phyloP scores from a whole-genome alignment of 179 eudicot species.

The Silene vulgaris region DNA sequence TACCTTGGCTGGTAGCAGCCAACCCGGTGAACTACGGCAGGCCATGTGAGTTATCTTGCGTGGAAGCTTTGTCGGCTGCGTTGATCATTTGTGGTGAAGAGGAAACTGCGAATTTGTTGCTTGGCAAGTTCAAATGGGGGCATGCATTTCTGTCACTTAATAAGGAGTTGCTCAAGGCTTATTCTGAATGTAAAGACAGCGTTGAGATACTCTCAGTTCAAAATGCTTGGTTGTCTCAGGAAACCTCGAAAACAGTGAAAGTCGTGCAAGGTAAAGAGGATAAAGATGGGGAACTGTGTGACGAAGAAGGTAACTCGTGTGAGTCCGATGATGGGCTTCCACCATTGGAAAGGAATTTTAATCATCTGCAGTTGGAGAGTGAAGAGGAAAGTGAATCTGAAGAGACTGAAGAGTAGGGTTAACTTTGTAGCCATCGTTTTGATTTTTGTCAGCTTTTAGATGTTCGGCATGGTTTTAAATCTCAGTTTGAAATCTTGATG shows the following conservation, averaged over 20 bases:
- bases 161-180: conserved; percentile 76
- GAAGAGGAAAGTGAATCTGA: conserved; percentile 49
- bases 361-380: conserved; percentile 55
- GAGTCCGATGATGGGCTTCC: conserved; percentile 93
- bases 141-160: conserved; percentile 93
- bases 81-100: conserved; percentile 83
- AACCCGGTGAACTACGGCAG: conserved; percentile 93
- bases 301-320: conserved; percentile 38
- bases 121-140: conserved; percentile 95
- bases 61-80: conserved; percentile 91
- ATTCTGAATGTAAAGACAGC: conserved; percentile 67
- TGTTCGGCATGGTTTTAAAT: too few species aligned
- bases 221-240: conserved; percentile 75
- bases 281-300: conserved; percentile 10
- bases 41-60: conserved; percentile 90
- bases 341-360: conserved; percentile 73
- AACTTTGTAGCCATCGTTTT: neutral
- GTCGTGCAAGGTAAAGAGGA: conserved; percentile 21
- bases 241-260: conserved; percentile 33
- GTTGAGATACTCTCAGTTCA: conserved; percentile 73
- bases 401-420: conserved; percentile 26
- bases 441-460: neutral
- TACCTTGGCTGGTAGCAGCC: conserved; percentile 97
- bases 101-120: conserved; percentile 69
- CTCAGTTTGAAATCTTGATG: too few species aligned